Base-by-base conservation (phyloP, 2,329 filamentous ascomycete species). In the Myrmaecium sp. region DNA sequence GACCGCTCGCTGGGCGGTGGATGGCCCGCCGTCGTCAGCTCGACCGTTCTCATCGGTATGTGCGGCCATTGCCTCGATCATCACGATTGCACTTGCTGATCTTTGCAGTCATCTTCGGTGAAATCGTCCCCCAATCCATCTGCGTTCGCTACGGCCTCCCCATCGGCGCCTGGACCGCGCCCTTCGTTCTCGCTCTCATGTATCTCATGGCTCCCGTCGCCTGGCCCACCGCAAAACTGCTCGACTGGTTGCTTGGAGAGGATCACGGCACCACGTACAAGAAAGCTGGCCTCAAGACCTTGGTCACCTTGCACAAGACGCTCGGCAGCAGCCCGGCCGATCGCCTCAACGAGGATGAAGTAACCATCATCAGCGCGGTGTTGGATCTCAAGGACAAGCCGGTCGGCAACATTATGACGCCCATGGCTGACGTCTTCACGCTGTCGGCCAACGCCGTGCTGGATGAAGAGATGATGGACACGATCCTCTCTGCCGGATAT, bases 221-320 rank as follows among this genome's bases (percentile, higher is more conserved):
- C 23, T 98, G 82, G 76, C 89, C 89, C 3, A 91, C 82, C 5
- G 89, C 89, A 13, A 93, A 95, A 55, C 69, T 98, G 12, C 77
- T 98, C 42, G 89, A 98, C 55, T 82, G 71, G 57, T 66, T 94
- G 6, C 70, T 98, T 3, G 89, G 89, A 33, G 79, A 92, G 53
- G 86, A 95, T 44, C 86, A 95, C 48, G 86, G 86, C 28, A 94
- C 84, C 1, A 74, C 86, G 22, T 98, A 98, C 69, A 95, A 95
- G 58, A 98, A 95, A 60, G 86, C 83, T 33, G 89, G 89, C 0
- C 58, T 98, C 40, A 98, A 98, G 61, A 95, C 89, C 0, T 63
- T 98, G 16, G 89, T 98, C 15, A 93, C 83, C 1, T 63, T 98
- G 10, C 89, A 98, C 58, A 83, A 91, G 53, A 91, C 80, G 2